These are phyloP conservation scores for Cadophora sp. DNA, from an alignment of 2,329 filamentous ascomycete genomes.

Conservation along the genomic window DNA sequence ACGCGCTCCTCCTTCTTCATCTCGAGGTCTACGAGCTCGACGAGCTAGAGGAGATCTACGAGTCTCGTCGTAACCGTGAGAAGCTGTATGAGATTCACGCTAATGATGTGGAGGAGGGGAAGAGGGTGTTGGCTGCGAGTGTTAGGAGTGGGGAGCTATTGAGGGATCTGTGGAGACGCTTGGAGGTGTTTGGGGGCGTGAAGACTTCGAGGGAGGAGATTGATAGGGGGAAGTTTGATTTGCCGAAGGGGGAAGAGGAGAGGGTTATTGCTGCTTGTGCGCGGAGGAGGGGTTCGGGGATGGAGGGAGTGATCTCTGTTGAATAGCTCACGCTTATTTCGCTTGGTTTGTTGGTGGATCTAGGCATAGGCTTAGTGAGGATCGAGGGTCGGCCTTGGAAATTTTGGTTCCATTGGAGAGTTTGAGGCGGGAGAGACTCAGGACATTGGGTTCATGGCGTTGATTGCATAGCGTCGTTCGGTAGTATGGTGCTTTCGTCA, in stretches of 20 bases:
- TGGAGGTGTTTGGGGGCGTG: not conserved
- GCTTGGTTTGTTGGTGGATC: too few species aligned
- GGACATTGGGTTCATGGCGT: too few species aligned
- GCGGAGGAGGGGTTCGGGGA: not conserved
- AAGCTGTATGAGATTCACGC: not conserved
- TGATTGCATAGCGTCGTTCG: too few species aligned
- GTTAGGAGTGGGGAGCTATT: not conserved
- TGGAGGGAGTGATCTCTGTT: not conserved
- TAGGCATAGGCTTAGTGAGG: too few species aligned
- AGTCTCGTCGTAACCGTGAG: too few species aligned
- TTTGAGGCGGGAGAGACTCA: too few species aligned
- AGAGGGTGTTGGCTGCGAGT: constrained; percentile 6
- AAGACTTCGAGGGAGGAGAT: not conserved
- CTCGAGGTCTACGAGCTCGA: not conserved
- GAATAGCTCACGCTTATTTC: too few species aligned
- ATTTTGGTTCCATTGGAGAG: too few species aligned
- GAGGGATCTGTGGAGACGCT: not conserved
- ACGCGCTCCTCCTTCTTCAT: not conserved
- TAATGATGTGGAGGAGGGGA: not conserved
- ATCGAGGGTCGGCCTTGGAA: too few species aligned
- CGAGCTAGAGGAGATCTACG: not conserved
- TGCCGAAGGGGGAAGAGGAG: not conserved
- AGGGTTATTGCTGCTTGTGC: not conserved
- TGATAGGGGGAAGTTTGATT: not conserved
- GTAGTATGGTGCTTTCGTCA: too few species aligned